Conservation (phyloP, 257 asterid species). For the Solanum paucissectum region DNA sequence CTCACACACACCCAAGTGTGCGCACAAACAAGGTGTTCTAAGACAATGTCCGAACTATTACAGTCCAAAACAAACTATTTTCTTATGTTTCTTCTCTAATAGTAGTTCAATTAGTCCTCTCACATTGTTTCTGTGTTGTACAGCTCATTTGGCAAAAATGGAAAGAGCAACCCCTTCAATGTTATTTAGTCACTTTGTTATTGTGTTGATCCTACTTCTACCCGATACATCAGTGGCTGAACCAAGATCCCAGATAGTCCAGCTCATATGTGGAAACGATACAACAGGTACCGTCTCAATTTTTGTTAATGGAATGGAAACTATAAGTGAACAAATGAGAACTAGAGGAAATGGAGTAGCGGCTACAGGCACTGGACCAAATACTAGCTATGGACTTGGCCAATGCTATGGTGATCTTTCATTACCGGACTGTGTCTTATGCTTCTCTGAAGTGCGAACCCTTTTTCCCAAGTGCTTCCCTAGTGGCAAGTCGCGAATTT, state of each 20-base stretch:
- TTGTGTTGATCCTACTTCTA: not conserved
- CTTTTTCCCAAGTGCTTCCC: conserved; percentile 4
- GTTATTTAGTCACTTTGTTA: not conserved
- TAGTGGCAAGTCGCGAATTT: not conserved
- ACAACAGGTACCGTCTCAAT: not conserved
- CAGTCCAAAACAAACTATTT: not conserved
- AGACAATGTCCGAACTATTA: not conserved
- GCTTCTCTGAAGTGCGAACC: conserved; percentile 9
- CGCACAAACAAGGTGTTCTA: not conserved
- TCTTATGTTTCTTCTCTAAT: not conserved
- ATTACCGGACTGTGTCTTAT: not conserved
- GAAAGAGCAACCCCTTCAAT: not conserved
- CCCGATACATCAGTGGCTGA: not conserved
- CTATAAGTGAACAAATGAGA: not conserved
- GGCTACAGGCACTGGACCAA: conserved; percentile 1
- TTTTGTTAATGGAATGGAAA: not conserved
- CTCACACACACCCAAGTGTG: not conserved
- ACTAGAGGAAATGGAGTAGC: not conserved
- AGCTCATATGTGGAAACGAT: conserved; percentile 1
- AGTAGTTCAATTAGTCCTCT: not conserved
- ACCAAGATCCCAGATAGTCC: conserved; percentile 2
- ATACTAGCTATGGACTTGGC: not conserved
- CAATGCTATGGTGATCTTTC: conserved; percentile 25
- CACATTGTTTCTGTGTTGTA: not conserved
- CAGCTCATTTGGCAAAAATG: not conserved